A percentile compares a stretch with the other conserved stretches of the same genome.
Conservation (phyloP, 306 rosid species). For the Gleditsia sinensis region DNA sequence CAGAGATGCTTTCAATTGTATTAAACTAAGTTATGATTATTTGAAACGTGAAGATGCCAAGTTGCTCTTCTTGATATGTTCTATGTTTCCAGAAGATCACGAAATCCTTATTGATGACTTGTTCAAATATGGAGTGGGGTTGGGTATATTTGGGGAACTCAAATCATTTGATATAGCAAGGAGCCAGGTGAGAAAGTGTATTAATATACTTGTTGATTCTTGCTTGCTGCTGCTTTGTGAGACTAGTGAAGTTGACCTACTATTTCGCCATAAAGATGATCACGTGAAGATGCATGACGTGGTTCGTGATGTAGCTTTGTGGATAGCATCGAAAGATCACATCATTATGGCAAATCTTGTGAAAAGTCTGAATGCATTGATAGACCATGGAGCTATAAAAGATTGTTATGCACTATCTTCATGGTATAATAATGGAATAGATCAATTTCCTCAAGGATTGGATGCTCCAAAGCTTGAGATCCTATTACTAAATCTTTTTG, state of each 20-base stretch:
- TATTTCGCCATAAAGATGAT: not conserved
- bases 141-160: not conserved
- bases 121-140: conserved; percentile 1
- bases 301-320: conserved; percentile 19
- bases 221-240: not conserved
- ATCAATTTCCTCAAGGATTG: not conserved
- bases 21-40: conserved; percentile 9
- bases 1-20: conserved; percentile 15
- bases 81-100: conserved; percentile 24
- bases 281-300: conserved; percentile 13
- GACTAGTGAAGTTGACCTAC: not conserved
- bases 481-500: not conserved
- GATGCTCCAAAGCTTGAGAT: conserved; percentile 11
- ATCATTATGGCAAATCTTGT: not conserved
- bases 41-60: not conserved
- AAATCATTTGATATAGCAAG: conserved; percentile 10
- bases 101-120: conserved; percentile 16
- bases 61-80: conserved; percentile 2
- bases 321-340: conserved; percentile 16
- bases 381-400: not conserved
- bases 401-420: conserved; percentile 19
- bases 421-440: not conserved
- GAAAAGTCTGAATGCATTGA: not conserved
- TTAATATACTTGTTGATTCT: conserved; percentile 6
- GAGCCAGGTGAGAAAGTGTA: not conserved